Percentiles rank a stretch among this genome's conserved stretches.
Conservation (phyloP, 1,284 basidiomycete species). For the Melampsora larici-populina region DNA sequence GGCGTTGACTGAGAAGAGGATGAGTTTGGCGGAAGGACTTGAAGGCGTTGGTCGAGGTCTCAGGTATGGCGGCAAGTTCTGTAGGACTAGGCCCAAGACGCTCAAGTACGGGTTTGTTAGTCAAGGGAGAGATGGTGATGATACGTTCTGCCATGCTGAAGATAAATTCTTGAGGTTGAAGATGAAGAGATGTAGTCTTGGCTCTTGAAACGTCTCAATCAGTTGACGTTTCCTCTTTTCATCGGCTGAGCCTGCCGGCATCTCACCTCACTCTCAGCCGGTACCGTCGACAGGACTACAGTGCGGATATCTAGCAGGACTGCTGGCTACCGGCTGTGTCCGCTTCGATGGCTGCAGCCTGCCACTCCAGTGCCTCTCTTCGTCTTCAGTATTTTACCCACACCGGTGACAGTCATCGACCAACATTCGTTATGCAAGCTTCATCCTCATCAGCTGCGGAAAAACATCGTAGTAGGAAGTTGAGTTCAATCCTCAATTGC, state of each 20-base stretch:
- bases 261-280: too few species aligned
- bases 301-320: too few species aligned
- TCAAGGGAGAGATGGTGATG: slow-evolving; percentile 59
- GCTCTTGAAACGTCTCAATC: too few species aligned
- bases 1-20: slow-evolving; percentile 67
- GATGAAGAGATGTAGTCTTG: too few species aligned
- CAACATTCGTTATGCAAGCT: not conserved
- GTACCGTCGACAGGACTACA: too few species aligned
- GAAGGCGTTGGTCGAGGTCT: slow-evolving; percentile 10
- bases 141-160: slow-evolving; percentile 1
- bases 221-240: too few species aligned
- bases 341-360: too few species aligned
- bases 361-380: too few species aligned
- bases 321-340: too few species aligned
- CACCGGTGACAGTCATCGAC: too few species aligned
- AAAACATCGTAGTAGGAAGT: slow-evolving; percentile 32
- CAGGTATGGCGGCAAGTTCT: slow-evolving; percentile 62
- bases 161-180: not conserved
- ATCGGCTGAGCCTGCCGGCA: too few species aligned
- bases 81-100: slow-evolving; percentile 54
- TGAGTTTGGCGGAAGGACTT: slow-evolving; percentile 60
- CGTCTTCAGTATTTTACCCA: too few species aligned
- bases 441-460: slow-evolving; percentile 22
- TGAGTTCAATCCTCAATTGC: not conserved
- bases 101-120: slow-evolving; percentile 56